These are phyloP conservation scores for Delonix regia DNA, from an alignment of 306 rosid species.

Conservation along the genomic window DNA sequence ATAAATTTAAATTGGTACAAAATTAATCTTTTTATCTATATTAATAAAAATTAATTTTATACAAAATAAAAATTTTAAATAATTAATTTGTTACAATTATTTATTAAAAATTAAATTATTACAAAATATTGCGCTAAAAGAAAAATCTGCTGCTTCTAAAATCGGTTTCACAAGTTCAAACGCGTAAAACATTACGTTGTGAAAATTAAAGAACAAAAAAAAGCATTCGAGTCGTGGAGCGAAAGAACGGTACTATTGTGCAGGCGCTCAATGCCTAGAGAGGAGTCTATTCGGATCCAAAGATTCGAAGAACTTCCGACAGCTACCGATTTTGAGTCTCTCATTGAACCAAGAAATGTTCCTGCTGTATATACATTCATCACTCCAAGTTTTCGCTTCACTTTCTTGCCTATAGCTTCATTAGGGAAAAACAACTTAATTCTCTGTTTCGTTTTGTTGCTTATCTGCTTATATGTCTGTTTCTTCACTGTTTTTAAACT, in stretches of 20 bases:
- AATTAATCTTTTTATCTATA: too few species aligned
- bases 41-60: too few species aligned
- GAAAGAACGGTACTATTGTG: neutral
- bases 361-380: slow-evolving; percentile 5
- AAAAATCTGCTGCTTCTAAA: too few species aligned
- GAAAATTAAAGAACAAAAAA: neutral
- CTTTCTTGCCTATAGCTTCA: neutral
- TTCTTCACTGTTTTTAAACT: neutral
- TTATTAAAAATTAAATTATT: too few species aligned
- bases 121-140: too few species aligned
- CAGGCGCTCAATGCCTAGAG: slow-evolving; percentile 33
- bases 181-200: too few species aligned
- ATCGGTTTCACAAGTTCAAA: too few species aligned
- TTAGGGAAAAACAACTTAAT: neutral
- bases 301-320: slow-evolving; percentile 58
- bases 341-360: slow-evolving; percentile 16
- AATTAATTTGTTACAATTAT: too few species aligned
- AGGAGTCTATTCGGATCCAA: slow-evolving; percentile 48
- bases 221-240: neutral
- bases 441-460: neutral
- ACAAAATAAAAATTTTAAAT: too few species aligned
- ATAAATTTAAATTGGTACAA: too few species aligned
- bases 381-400: slow-evolving; percentile 36
- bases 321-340: slow-evolving; percentile 27
- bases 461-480: neutral